Conservation (phyloP, 495 filamentous ascomycete genomes). For the Bombardia bombarda region DNA sequence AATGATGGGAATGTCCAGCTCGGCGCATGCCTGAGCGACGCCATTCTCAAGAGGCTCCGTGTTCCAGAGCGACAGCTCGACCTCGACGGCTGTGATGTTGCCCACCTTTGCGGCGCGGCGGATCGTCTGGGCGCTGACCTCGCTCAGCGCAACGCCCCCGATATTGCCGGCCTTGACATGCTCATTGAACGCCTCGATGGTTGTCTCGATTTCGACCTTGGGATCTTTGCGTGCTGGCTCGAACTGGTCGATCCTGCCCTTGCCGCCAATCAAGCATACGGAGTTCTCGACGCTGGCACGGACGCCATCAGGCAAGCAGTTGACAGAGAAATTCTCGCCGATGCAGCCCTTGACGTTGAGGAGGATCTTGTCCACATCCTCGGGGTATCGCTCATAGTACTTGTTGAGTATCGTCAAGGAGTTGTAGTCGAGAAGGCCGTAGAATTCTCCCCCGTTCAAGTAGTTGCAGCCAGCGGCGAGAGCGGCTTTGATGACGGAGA, state of each 20-base stretch:
- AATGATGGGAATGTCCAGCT: constrained; percentile 63
- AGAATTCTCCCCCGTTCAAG: constrained; percentile 65
- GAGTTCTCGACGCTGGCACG: constrained; percentile 50
- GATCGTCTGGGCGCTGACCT: constrained; percentile 66
- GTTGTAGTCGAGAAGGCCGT: constrained; percentile 66
- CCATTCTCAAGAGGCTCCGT: constrained; percentile 49
- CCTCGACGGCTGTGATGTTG: constrained; percentile 67
- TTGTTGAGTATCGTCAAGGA: constrained; percentile 53
- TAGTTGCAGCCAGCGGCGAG: constrained; percentile 62
- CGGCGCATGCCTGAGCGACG: constrained; percentile 56
- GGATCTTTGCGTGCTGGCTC: constrained; percentile 68
- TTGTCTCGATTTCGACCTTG: constrained; percentile 36
- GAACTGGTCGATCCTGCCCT: constrained; percentile 76
- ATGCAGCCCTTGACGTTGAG: constrained; percentile 74
- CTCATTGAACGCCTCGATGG: constrained; percentile 31
- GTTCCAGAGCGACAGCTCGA: constrained; percentile 65
- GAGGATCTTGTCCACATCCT: constrained; percentile 57
- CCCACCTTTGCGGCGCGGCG: constrained; percentile 58
- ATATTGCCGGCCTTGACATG: constrained; percentile 56
- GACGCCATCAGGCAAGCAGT: constrained; percentile 56
- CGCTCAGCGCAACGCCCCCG: constrained; percentile 63
- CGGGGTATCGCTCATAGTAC: constrained; percentile 62
- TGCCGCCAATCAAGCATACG: too few species aligned
- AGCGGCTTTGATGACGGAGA: constrained; percentile 59
- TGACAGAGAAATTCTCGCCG: constrained; percentile 27